Evolutionary conservation across 148 eudicot species (phyloP).

Genomic region (Silene latifolia): DNA sequence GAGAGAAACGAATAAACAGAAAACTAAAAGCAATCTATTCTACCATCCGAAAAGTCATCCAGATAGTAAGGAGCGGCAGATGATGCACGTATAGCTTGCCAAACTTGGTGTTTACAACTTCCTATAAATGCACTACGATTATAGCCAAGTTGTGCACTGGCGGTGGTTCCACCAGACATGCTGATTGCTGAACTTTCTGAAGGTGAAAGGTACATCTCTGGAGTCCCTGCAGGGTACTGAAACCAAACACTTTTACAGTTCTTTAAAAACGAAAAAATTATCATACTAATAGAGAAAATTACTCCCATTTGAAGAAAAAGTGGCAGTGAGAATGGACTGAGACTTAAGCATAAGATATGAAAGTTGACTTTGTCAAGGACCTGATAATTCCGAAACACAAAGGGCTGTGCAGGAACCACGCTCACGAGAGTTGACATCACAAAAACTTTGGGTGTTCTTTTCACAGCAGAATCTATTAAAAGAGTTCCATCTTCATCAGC

Average conservation of each 20-base stretch:
- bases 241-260: constrained; percentile 16
- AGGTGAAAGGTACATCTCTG: constrained; percentile 67
- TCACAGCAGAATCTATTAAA: constrained; percentile 89
- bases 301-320: background rate
- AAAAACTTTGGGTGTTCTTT: constrained; percentile 83
- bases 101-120: constrained; percentile 90
- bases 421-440: constrained; percentile 93
- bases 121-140: constrained; percentile 85
- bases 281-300: background rate
- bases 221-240: constrained; percentile 97
- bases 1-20: background rate
- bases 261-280: background rate
- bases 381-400: constrained; percentile 98
- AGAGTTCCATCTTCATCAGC: constrained; percentile 96
- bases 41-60: constrained; percentile 97
- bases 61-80: constrained; percentile 99
- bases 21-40: constrained; percentile 13
- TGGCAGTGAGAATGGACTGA: constrained; percentile 1
- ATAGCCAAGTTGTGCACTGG: constrained; percentile 64
- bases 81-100: constrained; percentile 99
- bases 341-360: background rate
- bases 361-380: constrained; percentile 28
- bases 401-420: constrained; percentile 89
- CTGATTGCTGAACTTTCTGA: constrained; percentile 67
- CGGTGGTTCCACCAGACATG: constrained; percentile 52